phyloP scores from a whole-genome alignment of 305 asterid genomes.

The Fraxinus baroniana region DNA sequence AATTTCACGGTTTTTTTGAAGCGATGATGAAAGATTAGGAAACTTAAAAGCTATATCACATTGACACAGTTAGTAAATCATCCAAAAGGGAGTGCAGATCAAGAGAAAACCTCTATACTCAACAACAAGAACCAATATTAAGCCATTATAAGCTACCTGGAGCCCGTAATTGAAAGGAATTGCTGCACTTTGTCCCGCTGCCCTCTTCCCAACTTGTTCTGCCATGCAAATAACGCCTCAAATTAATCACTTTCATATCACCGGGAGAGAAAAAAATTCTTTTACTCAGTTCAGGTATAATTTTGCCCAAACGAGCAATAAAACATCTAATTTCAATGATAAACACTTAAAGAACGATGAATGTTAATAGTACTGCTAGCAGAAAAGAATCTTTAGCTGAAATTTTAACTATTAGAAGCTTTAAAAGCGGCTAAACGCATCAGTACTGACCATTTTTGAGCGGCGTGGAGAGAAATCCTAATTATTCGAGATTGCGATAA shows the following conservation, averaged over 20 bases:
- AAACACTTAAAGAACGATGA: slow-evolving; percentile 3
- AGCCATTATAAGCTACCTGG: slow-evolving; percentile 46
- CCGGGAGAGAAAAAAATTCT: background rate
- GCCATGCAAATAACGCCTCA: slow-evolving; percentile 32
- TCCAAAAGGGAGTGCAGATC: background rate
- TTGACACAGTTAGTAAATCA: background rate
- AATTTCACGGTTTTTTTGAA: slow-evolving; percentile 1
- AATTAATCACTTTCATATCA: slow-evolving; percentile 8
- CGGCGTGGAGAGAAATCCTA: slow-evolving; percentile 23
- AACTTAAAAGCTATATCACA: background rate
- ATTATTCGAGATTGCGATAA: slow-evolving; percentile 14
- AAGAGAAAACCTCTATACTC: background rate
- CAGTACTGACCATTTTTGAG: slow-evolving; percentile 38
- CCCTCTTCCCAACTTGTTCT: slow-evolving; percentile 92
- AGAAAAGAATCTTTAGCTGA: slow-evolving; percentile 19
- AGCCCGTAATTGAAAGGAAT: slow-evolving; percentile 82
- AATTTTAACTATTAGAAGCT: background rate
- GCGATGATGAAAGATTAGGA: background rate
- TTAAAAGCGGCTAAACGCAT: slow-evolving; percentile 1
- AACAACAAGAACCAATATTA: background rate
- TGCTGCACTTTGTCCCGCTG: slow-evolving; percentile 95
- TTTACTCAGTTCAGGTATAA: background rate
- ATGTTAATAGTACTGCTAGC: slow-evolving; percentile 3
- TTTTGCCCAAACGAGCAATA: background rate
- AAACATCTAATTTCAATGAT: background rate